Evolutionary conservation across 768 basidiomycete genomes (phyloP).

Genomic region (Amanita subjunquillea): DNA sequence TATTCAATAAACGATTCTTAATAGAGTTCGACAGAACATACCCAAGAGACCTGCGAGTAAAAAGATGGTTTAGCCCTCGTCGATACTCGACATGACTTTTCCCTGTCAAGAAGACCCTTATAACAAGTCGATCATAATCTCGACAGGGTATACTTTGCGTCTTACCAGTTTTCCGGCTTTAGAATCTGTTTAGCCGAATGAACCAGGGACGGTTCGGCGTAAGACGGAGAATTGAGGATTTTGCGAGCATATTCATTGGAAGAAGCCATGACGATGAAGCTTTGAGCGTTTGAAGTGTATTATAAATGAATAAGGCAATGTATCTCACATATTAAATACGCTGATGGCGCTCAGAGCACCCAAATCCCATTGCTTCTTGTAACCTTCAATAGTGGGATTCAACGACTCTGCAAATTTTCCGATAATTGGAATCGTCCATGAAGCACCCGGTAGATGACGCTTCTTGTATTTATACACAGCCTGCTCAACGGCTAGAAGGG

Average conservation of each 20-base stretch:
- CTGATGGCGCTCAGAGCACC: constrained; percentile 83
- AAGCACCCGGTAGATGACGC: constrained; percentile 72
- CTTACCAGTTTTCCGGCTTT: constrained; percentile 77
- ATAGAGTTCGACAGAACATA: constrained; percentile 23
- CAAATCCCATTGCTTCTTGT: constrained; percentile 87
- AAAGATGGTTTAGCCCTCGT: constrained; percentile 79
- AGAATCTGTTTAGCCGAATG: constrained; percentile 85
- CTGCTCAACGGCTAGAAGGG: constrained; percentile 82
- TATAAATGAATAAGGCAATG: not conserved
- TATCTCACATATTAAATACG: constrained; percentile 92
- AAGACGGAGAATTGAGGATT: constrained; percentile 87
- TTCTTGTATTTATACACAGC: constrained; percentile 86
- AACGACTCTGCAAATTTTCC: constrained; percentile 93
- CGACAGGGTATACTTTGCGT: not conserved
- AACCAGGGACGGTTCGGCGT: constrained; percentile 92
- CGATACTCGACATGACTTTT: constrained; percentile 93
- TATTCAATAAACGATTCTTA: not conserved
- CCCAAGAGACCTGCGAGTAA: constrained; percentile 92
- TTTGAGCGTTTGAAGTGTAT: constrained; percentile 20
- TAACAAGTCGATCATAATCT: constrained; percentile 5
- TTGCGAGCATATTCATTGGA: constrained; percentile 90
- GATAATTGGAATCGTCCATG: constrained; percentile 96
- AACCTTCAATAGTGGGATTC: constrained; percentile 84
- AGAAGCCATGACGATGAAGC: constrained; percentile 98
- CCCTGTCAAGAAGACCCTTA: constrained; percentile 94